Conservation (phyloP, 2,329 filamentous ascomycete genomes). For the Talaromyces sp. region DNA sequence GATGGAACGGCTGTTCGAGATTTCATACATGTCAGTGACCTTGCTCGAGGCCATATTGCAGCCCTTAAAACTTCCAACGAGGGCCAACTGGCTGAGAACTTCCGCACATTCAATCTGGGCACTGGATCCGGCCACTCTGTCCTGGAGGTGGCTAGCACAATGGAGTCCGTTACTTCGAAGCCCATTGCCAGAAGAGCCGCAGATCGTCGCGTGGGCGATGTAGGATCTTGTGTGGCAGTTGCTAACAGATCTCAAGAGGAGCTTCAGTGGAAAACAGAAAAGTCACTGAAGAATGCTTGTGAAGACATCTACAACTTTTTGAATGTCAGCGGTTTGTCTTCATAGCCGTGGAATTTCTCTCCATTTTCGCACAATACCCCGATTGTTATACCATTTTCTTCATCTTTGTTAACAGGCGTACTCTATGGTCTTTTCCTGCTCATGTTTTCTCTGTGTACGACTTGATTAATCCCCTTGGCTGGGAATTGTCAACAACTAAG, state of each 20-base stretch:
- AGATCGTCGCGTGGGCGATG: conserved; percentile 40
- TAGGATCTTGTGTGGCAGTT: conserved; percentile 44
- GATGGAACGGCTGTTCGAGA: conserved; percentile 69
- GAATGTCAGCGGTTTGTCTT: conserved; percentile 34
- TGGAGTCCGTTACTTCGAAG: conserved; percentile 42
- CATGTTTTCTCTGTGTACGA: not conserved
- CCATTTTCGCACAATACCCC: too few species aligned
- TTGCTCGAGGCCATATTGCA: conserved; percentile 65
- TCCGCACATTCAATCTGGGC: conserved; percentile 46
- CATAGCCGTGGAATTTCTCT: conserved; percentile 8
- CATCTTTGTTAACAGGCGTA: too few species aligned
- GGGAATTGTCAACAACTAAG: too few species aligned
- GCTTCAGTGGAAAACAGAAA: conserved; percentile 50
- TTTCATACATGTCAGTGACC: conserved; percentile 69
- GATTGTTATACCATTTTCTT: too few species aligned
- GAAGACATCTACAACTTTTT: conserved; percentile 42
- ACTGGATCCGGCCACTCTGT: conserved; percentile 44
- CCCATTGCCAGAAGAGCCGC: conserved; percentile 36
- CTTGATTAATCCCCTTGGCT: too few species aligned
- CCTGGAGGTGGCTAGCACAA: conserved; percentile 40
- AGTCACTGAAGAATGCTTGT: conserved; percentile 42
- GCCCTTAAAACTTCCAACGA: conserved; percentile 51
- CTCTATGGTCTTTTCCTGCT: not conserved
- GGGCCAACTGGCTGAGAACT: conserved; percentile 42
- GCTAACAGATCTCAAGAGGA: conserved; percentile 54